Base-by-base conservation (phyloP, 768 basidiomycete genomes). In the Gelatoporia subvermispora region DNA sequence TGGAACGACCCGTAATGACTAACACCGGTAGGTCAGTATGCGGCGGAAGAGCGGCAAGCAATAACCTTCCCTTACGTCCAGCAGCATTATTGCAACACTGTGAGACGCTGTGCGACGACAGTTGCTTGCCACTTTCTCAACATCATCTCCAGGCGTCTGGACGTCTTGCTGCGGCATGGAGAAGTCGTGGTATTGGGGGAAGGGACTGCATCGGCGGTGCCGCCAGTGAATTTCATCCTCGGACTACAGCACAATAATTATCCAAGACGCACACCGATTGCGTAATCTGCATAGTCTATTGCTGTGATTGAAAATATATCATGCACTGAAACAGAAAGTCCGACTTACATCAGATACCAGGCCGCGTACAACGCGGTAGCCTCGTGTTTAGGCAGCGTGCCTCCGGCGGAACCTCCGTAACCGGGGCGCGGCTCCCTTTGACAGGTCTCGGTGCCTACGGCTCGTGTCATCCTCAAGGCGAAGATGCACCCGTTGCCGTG, bases 1-100 rank as follows among this genome's bases (percentile, higher is more conserved):
- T 83, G 81, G 81, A 73, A 73, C 51, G 78, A 81, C 45, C 65
- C 72, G 53, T 73, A 68, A 60, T 54, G n/a, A 25, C 23, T 11
- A 31, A 31, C 43, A 18, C 18, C 8, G 47, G 47, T 48, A 17
- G 8, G 47, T 31, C 18, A n/a, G 18, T 18, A 4, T 20, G 20
- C 37, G 37, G 20, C 37, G n/a, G 37, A n/a, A 39, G 41, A 25
- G 41, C 41, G 41, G 23, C 41, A 43, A 39, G 20, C 37, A 39
- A 5, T 43, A 16, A 43, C 10, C 23, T 43, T 25, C n/a, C 41
- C 17, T 8, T 43, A 25, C 25, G 22, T 16, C n/a, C 11, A 25
- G 23, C 7, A 20, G 5, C 41, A 17, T 21, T 42, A 20, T 18
- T 23, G 22, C 23, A 9, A 23, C 8, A 24, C 17, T 25, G n/a